A percentile compares a stretch with the other conserved stretches of the same genome.
Conservation (phyloP, 1,284 basidiomycete species). For the Tilletia setariae region DNA sequence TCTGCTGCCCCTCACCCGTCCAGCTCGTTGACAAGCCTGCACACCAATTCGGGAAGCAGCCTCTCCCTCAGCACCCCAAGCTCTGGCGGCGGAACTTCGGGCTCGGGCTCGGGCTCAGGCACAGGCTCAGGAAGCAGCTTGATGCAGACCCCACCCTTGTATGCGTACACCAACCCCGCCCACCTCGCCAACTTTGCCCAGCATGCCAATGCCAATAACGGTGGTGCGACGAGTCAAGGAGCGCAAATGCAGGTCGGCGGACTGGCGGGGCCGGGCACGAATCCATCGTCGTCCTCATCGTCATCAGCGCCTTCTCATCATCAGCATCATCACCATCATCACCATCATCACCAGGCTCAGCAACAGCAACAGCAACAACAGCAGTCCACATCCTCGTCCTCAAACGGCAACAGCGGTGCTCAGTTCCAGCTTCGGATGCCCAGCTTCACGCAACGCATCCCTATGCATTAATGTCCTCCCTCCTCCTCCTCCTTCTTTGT, state of each 20-base stretch:
- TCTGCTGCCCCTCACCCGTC: neutral
- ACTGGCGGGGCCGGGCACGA: neutral
- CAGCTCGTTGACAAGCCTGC: neutral
- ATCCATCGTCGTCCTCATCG: neutral
- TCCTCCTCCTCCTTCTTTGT: neutral
- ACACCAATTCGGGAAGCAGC: neutral
- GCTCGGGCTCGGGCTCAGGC: neutral
- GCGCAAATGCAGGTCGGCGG: neutral
- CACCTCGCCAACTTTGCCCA: conserved; percentile 1
- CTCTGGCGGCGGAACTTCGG: neutral
- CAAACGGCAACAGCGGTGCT: neutral
- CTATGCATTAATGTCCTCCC: neutral
- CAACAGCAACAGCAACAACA: neutral
- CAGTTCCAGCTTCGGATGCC: conserved; percentile 1
- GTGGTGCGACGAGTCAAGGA: too few relatives aligned
- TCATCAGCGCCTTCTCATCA: neutral
- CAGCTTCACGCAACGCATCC: conserved; percentile 7
- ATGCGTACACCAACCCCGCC: neutral
- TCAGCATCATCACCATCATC: neutral
- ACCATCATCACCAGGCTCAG: neutral
- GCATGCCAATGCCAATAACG: too few relatives aligned
- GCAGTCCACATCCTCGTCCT: neutral
- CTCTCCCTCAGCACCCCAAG: neutral
- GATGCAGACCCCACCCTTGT: neutral
- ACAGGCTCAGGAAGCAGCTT: neutral